Evolutionary conservation across 106 monocot genomes (phyloP), one percentile per base, ranked within the genome.

Genomic region (Dendrobium officinale): DNA sequence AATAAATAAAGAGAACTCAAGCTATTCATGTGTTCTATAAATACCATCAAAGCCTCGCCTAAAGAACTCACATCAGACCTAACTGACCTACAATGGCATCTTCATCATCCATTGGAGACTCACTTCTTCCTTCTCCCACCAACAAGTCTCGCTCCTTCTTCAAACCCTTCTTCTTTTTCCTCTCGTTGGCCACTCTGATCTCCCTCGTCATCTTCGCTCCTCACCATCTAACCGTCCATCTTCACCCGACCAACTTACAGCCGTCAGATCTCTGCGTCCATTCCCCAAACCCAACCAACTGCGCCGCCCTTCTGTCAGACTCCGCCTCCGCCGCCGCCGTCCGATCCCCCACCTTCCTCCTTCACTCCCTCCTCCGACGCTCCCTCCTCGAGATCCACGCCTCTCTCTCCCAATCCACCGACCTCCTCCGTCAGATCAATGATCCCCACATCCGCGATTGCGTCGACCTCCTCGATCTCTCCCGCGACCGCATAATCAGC

Each of bases 391-490:
- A 70, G 29, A 19, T 84, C 15, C 59, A 79, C 56, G 19, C 27
- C 22, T 75, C 83, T 49, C 16, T 11, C 26, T 31, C 45, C 6
- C 24, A 44, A 19, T 83, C 81, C 27, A 20, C 40, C 9, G 24
- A 20, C 54, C 7, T 81, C 72, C 59, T 43, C 77, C 81, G 7
- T 47, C 79, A 54, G 9, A 2, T 51, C 80, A 74, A 79, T 26
- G 79, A 80, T n/a, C 42, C 80, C 54, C 82, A 84, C 47, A 80
- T 90, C 40, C 37, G 13, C 41, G 89, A 90, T 78, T 90, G 90
- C 80, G 4, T 83, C 10, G 67, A 83, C 0, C 83, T 90, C 42
- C 27, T 90, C 47, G 79, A 85, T 44, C 80, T 84, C 55, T 86
- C 89, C 3, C 86, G 76, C 37, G 89, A 86, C 82, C 81, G 74